Evolutionary conservation across 176 grass and related monocot genomes (phyloP).

Genomic region (Avena eriantha): DNA sequence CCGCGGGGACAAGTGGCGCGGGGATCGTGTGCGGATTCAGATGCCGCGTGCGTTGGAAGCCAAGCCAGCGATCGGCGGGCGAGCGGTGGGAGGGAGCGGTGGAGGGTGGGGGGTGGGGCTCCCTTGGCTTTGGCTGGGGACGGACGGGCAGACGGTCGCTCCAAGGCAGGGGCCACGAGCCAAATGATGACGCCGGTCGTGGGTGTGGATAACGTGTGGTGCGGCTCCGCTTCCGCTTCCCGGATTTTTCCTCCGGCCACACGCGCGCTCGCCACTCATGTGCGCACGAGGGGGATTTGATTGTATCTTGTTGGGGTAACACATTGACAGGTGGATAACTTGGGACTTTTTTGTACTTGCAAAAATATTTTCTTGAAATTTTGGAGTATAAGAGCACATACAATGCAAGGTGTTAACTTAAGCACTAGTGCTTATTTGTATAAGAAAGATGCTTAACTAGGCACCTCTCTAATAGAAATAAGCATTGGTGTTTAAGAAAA

Average conservation of each 20-base stretch:
- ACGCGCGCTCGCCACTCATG: background rate
- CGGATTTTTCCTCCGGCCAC: constrained; percentile 28
- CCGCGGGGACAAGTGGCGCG: constrained; percentile 37
- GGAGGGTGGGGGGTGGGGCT: background rate
- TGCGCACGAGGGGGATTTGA: background rate
- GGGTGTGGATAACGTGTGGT: constrained; percentile 10
- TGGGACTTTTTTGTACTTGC: background rate
- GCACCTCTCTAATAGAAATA: too few relatives aligned
- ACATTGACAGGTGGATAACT: background rate
- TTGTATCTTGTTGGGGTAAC: background rate
- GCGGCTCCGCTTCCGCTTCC: background rate
- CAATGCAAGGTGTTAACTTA: too few relatives aligned
- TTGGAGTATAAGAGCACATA: background rate
- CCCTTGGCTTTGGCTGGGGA: background rate
- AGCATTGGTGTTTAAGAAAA: too few relatives aligned
- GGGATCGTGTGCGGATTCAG: constrained; percentile 48
- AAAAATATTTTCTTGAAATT: background rate
- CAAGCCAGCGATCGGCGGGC: constrained; percentile 23
- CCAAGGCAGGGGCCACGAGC: background rate
- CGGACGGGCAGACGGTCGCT: background rate
- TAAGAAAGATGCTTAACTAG: too few relatives aligned
- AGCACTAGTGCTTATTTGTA: too few relatives aligned
- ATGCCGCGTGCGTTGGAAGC: constrained; percentile 57
- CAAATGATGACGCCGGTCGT: background rate
- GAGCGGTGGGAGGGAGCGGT: background rate